Evolutionary conservation across 768 basidiomycete genomes (phyloP), one percentile per base, ranked within the genome.

Genomic region (Boletus edulis): DNA sequence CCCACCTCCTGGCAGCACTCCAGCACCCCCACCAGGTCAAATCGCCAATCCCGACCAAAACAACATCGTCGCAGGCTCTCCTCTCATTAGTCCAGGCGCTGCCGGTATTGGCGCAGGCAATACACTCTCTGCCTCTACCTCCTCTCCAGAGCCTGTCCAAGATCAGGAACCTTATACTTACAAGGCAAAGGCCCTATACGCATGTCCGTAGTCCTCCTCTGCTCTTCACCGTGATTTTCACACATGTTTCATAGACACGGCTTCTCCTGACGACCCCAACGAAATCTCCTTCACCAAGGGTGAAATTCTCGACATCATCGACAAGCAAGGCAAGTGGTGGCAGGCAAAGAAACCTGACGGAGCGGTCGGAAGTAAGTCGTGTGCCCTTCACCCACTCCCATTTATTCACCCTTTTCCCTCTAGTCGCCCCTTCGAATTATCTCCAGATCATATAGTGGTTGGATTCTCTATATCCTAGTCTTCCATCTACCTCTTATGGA

Each of bases 301-400:
- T 51, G 96, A 98, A 66, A 77, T 93, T 39, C 81, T 98, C 58
- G 94, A 97, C 58, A 89, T 98, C 51, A 71, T 94, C 54, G 95
- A 98, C 73, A 94, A 92, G 73, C 84, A 91, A 64, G 91, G 91
- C 47, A 91, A 93, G 67, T 93, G 92, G 92, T 94, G 92, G 92
- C 91, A 91, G 65, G 89, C 91, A 35, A 85, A 75, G 66, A 94
- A 89, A 72, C 62, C 78, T 17, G 92, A 94, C 67, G 92, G 90
- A 49, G 68, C 76, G 42, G 66, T 83, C 60, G 90, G 90, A 76
- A 92, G 90, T 91, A 69, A 73, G 90, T 85, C 1, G 4, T 31
- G 2, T 50, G 37, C 37, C 14, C n/a, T 45, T 43, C 40, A 12
- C 17, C 37, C 15, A 18, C 17, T 8, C 43, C 29, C 49, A 18